Evolutionary conservation across 2,329 filamentous ascomycete genomes (phyloP).

Genomic region (Pseudogymnoascus sp.): DNA sequence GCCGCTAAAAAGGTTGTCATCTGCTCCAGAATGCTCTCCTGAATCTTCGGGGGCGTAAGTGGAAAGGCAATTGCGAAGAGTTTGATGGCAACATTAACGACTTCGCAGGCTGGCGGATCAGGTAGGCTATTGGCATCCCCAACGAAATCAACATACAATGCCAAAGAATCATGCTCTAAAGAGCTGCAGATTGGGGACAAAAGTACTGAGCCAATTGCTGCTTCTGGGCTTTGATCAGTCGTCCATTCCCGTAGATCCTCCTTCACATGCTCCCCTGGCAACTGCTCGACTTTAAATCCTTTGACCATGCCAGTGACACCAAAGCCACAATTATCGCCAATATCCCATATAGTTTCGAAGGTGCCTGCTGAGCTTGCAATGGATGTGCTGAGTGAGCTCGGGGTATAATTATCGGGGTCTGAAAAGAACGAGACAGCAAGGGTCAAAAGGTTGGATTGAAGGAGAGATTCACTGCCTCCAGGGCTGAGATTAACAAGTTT

Average conservation of each 20-base stretch:
- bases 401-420: slow-evolving; percentile 80
- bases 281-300: slow-evolving; percentile 64
- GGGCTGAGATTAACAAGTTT: slow-evolving; percentile 86
- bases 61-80: slow-evolving; percentile 89
- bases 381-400: slow-evolving; percentile 77
- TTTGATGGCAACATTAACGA: slow-evolving; percentile 89
- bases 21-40: slow-evolving; percentile 93
- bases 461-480: slow-evolving; percentile 74
- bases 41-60: slow-evolving; percentile 80
- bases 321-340: slow-evolving; percentile 89
- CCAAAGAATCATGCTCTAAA: slow-evolving; percentile 80
- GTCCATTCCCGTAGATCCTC: slow-evolving; percentile 44
- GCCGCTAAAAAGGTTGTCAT: slow-evolving; percentile 84
- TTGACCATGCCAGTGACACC: slow-evolving; percentile 80
- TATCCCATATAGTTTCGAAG: slow-evolving; percentile 93
- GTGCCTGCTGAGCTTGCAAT: slow-evolving; percentile 85
- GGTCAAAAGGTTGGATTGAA: slow-evolving; percentile 87
- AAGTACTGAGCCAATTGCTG: slow-evolving; percentile 54
- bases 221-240: slow-evolving; percentile 52
- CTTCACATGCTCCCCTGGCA: slow-evolving; percentile 62
- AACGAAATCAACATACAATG: slow-evolving; percentile 59
- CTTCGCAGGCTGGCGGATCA: slow-evolving; percentile 82
- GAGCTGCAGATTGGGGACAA: slow-evolving; percentile 72
- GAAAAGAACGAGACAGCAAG: slow-evolving; percentile 87
- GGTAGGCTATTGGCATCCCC: slow-evolving; percentile 42